phyloP scores from a whole-genome alignment of 306 rosid genomes.

The Oemleria cerasiformis region DNA sequence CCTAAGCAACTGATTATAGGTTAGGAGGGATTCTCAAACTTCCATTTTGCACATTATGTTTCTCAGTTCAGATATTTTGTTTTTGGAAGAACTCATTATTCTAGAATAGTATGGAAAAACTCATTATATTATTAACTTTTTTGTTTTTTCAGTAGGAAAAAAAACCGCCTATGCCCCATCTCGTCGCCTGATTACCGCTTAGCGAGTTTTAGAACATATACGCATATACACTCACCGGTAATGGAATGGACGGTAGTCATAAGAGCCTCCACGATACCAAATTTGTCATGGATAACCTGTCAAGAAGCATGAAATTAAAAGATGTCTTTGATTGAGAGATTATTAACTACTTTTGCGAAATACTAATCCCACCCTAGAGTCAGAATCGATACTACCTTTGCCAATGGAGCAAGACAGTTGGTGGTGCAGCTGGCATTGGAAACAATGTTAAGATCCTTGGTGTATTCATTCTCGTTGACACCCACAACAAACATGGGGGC shows the following conservation, averaged over 20 bases:
- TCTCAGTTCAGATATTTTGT: too few relatives aligned
- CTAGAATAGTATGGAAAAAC: too few relatives aligned
- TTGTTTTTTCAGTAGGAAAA: too few relatives aligned
- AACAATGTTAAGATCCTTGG: conserved; percentile 61
- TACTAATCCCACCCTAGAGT: too few relatives aligned
- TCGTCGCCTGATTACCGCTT: too few relatives aligned
- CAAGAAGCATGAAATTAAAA: background rate
- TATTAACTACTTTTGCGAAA: background rate
- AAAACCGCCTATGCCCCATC: too few relatives aligned
- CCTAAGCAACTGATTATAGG: too few relatives aligned
- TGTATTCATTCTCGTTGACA: conserved; percentile 93
- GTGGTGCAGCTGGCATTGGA: conserved; percentile 96
- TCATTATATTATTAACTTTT: too few relatives aligned
- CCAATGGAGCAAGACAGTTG: conserved; percentile 95
- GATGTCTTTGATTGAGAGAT: background rate
- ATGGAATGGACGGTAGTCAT: conserved; percentile 86
- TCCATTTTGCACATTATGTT: too few relatives aligned
- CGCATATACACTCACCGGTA: conserved; percentile 45
- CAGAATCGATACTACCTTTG: conserved; percentile 42
- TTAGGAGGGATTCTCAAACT: too few relatives aligned
- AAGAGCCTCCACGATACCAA: conserved; percentile 94
- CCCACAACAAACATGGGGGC: conserved; percentile 98
- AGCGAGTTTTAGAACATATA: too few relatives aligned
- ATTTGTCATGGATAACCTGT: conserved; percentile 82
- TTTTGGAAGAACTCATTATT: too few relatives aligned